phyloP scores from a whole-genome alignment of 176 grass and related monocot species.

The Tillandsia leiboldiana region DNA sequence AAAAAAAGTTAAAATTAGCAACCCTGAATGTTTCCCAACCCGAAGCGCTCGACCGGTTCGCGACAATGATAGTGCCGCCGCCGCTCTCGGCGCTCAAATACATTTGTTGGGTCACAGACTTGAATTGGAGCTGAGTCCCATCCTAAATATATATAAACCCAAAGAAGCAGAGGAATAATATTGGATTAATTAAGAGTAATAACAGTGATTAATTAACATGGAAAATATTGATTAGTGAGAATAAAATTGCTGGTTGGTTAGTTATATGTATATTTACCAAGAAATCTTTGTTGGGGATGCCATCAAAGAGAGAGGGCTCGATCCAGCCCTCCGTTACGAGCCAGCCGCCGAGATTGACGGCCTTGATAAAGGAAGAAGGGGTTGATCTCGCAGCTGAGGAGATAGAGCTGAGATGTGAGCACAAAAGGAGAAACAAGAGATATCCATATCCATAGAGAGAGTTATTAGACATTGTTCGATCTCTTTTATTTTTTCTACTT shows the following conservation, averaged over 20 bases:
- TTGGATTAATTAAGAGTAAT: conserved; percentile 1
- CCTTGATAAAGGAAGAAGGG: conserved; percentile 23
- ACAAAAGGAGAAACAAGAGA: background rate
- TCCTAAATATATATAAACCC: conserved; percentile 27
- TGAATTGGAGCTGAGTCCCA: conserved; percentile 60
- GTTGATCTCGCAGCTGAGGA: background rate
- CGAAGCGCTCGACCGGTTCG: conserved; percentile 35
- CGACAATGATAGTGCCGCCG: conserved; percentile 35
- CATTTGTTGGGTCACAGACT: conserved; percentile 28
- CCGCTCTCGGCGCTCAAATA: conserved; percentile 49
- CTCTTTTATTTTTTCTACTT: background rate
- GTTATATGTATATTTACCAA: conserved; percentile 16
- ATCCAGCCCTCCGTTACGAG: conserved; percentile 74
- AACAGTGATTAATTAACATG: background rate
- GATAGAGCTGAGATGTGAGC: background rate
- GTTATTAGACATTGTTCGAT: background rate
- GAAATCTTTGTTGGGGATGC: conserved; percentile 49
- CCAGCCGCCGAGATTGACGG: conserved; percentile 69
- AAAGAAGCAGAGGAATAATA: background rate
- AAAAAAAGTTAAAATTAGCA: background rate
- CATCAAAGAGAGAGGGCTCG: conserved; percentile 50
- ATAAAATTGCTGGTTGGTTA: background rate
- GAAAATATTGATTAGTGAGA: too few relatives aligned
- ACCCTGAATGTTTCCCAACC: conserved; percentile 75
- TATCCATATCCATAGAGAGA: background rate